A percentile compares a stretch with the other conserved stretches of the same genome.
Evolutionary conservation across 2,329 filamentous ascomycete genomes (phyloP).

Genomic region (Metarhizium album): DNA sequence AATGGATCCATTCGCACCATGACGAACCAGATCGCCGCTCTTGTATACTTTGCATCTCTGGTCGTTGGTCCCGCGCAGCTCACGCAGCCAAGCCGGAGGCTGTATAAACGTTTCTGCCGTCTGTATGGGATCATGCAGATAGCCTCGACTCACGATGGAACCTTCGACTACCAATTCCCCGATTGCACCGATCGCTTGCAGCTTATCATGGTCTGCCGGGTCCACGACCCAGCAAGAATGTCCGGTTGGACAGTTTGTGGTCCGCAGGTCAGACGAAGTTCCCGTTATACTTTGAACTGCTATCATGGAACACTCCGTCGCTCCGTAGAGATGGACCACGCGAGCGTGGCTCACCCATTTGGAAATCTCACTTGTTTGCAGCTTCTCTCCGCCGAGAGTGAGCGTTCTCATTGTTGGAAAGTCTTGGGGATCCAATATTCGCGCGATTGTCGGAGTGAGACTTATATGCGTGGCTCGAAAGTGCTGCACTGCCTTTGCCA

Average conservation of each 20-base stretch:
- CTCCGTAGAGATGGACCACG: not conserved
- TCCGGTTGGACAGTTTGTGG: not conserved
- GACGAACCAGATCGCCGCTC: constrained; percentile 1
- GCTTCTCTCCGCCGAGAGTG: constrained; percentile 4
- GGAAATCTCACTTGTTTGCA: not conserved
- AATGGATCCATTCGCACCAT: not conserved
- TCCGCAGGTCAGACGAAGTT: too few relatives aligned
- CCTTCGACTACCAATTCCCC: constrained; percentile 3
- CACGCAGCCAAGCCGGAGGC: not conserved
- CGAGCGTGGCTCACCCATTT: not conserved
- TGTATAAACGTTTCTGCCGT: not conserved
- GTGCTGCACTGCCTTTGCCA: constrained; percentile 7
- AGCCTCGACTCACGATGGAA: not conserved
- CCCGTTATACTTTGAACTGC: too few relatives aligned
- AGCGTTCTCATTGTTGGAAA: constrained; percentile 3
- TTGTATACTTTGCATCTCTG: not conserved
- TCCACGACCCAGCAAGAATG: not conserved
- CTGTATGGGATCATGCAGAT: not conserved
- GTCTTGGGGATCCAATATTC: not conserved
- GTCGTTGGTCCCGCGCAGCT: not conserved
- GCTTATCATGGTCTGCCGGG: not conserved
- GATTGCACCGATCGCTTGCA: not conserved
- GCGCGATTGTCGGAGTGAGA: constrained; percentile 10
- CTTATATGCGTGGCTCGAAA: constrained; percentile 2
- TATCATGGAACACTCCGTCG: constrained; percentile 1